These are phyloP conservation scores for Candida jianshihensis DNA, from an alignment of 805 yeast species.

Conservation along the genomic window DNA sequence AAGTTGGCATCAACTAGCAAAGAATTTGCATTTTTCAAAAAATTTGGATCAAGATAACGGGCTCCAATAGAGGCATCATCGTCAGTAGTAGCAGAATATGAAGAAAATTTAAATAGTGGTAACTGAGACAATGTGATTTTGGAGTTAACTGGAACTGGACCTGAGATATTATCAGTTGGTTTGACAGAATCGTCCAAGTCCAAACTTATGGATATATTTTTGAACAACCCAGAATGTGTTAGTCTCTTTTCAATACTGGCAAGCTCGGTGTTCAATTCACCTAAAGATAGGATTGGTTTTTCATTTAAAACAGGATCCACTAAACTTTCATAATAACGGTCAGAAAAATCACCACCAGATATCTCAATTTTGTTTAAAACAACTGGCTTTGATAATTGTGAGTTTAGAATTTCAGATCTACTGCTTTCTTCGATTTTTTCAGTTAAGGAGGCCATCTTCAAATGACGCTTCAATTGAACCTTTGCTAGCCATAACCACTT, in stretches of 20 bases:
- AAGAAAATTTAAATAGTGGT: slow-evolving; percentile 23
- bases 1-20: slow-evolving; percentile 39
- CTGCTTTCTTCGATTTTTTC: slow-evolving; percentile 1
- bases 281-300: slow-evolving; percentile 26
- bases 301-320: slow-evolving; percentile 36
- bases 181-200: slow-evolving; percentile 28
- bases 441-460: slow-evolving; percentile 1
- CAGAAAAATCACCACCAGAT: slow-evolving; percentile 29
- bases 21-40: slow-evolving; percentile 53
- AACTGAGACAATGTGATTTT: slow-evolving; percentile 32
- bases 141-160: slow-evolving; percentile 39
- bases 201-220: slow-evolving; percentile 31
- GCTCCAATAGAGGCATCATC: slow-evolving; percentile 28
- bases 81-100: slow-evolving; percentile 29
- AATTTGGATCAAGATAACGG: slow-evolving; percentile 36
- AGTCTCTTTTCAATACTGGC: slow-evolving; percentile 29
- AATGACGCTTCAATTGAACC: neutral
- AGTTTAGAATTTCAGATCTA: slow-evolving; percentile 6
- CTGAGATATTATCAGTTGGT: slow-evolving; percentile 1
- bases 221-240: slow-evolving; percentile 39
- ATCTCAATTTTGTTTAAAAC: slow-evolving; percentile 13
- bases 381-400: slow-evolving; percentile 18
- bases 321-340: slow-evolving; percentile 38
- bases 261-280: slow-evolving; percentile 31
- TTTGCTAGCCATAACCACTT: too few species aligned